Conservation (phyloP, 306 rosid species). For the Cicer arietinum region DNA sequence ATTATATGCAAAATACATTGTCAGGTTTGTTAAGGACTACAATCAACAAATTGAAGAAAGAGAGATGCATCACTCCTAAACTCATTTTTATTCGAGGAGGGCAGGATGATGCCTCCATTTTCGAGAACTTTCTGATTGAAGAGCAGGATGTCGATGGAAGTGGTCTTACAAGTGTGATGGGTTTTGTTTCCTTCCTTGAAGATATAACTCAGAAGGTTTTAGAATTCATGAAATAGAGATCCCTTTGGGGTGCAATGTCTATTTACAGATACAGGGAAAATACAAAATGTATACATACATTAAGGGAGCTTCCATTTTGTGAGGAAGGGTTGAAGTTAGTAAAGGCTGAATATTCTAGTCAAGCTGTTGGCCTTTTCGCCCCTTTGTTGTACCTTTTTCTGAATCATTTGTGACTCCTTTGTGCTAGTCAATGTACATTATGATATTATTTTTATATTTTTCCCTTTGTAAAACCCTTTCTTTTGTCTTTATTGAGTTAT, state of each 20-base stretch:
- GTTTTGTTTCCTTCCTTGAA: constrained; percentile 81
- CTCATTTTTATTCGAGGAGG: constrained; percentile 88
- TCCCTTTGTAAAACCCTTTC: constrained; percentile 8
- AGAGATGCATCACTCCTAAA: constrained; percentile 92
- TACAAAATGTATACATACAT: constrained; percentile 35
- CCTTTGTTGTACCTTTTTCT: constrained; percentile 41
- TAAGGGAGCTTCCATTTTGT: constrained; percentile 46
- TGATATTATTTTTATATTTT: not conserved
- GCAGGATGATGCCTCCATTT: constrained; percentile 83
- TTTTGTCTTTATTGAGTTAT: constrained; percentile 16
- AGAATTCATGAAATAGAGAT: constrained; percentile 72
- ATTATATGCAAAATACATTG: constrained; percentile 33
- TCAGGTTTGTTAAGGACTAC: constrained; percentile 83
- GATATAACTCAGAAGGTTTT: constrained; percentile 72
- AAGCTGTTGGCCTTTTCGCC: constrained; percentile 30
- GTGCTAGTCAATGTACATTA: constrained; percentile 50
- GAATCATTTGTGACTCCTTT: constrained; percentile 28
- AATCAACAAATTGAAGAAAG: constrained; percentile 82
- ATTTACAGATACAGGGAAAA: constrained; percentile 40
- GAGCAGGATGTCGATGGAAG: constrained; percentile 96
- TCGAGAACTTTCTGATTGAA: constrained; percentile 91
- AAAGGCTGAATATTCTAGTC: constrained; percentile 29
- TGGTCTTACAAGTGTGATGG: constrained; percentile 82
- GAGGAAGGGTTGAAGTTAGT: constrained; percentile 33
- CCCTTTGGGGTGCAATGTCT: constrained; percentile 38